These are phyloP conservation scores for Leccinum aurantiacum DNA, from an alignment of 768 basidiomycete genomes.

Conservation along the genomic window DNA sequence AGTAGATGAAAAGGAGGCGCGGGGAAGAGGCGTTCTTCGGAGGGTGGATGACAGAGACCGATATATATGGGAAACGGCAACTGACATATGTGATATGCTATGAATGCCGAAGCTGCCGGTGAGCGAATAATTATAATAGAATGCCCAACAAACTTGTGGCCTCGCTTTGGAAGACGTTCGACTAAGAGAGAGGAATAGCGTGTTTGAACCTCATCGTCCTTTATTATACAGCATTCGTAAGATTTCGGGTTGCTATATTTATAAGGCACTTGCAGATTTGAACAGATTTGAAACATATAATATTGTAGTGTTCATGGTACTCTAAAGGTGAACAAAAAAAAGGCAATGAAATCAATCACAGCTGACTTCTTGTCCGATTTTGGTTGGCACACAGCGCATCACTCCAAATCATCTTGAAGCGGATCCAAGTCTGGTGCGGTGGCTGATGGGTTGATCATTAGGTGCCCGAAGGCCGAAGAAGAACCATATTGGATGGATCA, in stretches of 20 bases:
- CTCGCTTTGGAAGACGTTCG: not conserved
- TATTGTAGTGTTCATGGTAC: too few species aligned
- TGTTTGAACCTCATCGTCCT: not conserved
- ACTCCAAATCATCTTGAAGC: too few species aligned
- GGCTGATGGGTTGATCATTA: not conserved
- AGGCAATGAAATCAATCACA: too few species aligned
- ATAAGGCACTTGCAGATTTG: not conserved
- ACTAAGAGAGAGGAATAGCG: not conserved
- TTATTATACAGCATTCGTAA: not conserved
- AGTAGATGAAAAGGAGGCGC: not conserved
- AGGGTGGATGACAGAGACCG: conserved; percentile 17
- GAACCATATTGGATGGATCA: not conserved
- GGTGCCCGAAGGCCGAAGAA: too few species aligned
- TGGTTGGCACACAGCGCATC: too few species aligned
- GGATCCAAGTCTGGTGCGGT: too few species aligned
- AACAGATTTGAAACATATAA: not conserved
- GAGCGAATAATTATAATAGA: not conserved
- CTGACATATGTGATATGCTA: conserved; percentile 6
- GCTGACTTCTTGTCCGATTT: too few species aligned
- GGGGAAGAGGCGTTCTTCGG: conserved; percentile 6
- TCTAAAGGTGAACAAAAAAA: too few species aligned
- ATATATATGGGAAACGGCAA: conserved; percentile 21
- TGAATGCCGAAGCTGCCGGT: not conserved
- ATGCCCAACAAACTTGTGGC: not conserved
- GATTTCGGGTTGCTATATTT: not conserved